Evolutionary conservation across 2,329 filamentous ascomycete species (phyloP), one percentile per base, ranked within the genome.

Genomic region (Graphilbum ipis-grandicollis): DNA sequence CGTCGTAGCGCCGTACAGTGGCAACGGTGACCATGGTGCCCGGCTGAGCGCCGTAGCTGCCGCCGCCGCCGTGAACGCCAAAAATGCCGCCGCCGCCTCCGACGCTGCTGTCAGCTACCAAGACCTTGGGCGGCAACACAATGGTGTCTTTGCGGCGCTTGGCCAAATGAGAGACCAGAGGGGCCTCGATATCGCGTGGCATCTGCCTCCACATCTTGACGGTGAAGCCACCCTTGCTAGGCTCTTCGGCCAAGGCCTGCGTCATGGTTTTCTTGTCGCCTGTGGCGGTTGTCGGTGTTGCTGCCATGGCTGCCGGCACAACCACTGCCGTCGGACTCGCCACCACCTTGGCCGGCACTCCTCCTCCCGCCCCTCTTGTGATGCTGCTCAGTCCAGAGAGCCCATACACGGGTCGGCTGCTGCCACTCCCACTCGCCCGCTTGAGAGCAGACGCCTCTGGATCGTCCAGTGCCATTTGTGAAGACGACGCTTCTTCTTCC

Each of bases 1-100:
- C 75, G 51, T 93, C 83, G 10, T 78, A 62, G 45, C 79, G 75
- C 47, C 80, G 74, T 37, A 94, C 81, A 18, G 79, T 90, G 0
- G 81, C 83, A 49, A 79, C 79, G 8, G 81, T 77, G 48, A 90
- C 58, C 6, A 64, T 81, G 4, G 72, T 66, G 29, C 40, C 28
- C n/a, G n/a, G n/a, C n/a, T n/a, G n/a, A n/a, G n/a, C n/a, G n/a
- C n/a, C n/a, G n/a, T n/a, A n/a, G n/a, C n/a, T n/a, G n/a, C n/a
- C n/a, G n/a, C n/a, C n/a, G n/a, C n/a, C n/a, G n/a, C n/a, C n/a
- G n/a, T n/a, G n/a, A n/a, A n/a, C n/a, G n/a, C n/a, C n/a, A n/a
- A n/a, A n/a, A n/a, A n/a, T n/a, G 34, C 34, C 4, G 35, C 35
- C 21, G 25, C 35, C 35, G 35, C 13, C 12, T 9, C 22, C 14